phyloP scores from a whole-genome alignment of 225 moss, liverwort and hornwort species.

The Straminergon stramineum region DNA sequence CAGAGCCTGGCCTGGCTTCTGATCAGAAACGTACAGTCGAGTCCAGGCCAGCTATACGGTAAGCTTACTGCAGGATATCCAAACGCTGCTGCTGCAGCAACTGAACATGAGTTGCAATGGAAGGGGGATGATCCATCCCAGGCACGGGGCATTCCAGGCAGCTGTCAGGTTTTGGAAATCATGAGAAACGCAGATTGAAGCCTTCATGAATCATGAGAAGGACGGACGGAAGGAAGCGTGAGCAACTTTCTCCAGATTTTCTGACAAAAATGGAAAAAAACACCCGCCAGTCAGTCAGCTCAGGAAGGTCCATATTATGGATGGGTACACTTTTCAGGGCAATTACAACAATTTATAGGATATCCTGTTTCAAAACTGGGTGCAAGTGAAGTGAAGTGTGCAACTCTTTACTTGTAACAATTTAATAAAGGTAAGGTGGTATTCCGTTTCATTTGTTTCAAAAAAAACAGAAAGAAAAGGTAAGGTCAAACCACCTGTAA shows the following conservation, averaged over 20 bases:
- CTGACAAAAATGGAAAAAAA: neutral
- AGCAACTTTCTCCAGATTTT: neutral
- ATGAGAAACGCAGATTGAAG: too few species aligned
- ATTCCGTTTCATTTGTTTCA: too few species aligned
- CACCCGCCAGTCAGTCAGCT: neutral
- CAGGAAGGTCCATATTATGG: neutral
- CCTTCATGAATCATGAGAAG: neutral
- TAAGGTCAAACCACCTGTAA: too few species aligned
- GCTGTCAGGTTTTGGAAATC: neutral
- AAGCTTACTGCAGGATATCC: neutral
- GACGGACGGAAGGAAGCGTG: neutral
- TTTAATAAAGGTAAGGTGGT: neutral
- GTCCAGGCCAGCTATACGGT: neutral
- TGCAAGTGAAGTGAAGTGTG: neutral
- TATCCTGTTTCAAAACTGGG: neutral
- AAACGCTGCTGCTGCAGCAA: neutral
- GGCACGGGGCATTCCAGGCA: neutral
- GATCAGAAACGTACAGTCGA: neutral
- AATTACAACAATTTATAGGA: neutral
- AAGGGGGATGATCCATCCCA: neutral
- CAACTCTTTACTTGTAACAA: neutral
- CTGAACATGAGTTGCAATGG: neutral
- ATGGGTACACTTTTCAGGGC: neutral
- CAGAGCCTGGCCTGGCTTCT: neutral
- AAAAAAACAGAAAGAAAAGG: too few species aligned